Evolutionary conservation across 2,329 filamentous ascomycete genomes (phyloP), one percentile per base, ranked within the genome.

Genomic region (Pyricularia pennisetigena): DNA sequence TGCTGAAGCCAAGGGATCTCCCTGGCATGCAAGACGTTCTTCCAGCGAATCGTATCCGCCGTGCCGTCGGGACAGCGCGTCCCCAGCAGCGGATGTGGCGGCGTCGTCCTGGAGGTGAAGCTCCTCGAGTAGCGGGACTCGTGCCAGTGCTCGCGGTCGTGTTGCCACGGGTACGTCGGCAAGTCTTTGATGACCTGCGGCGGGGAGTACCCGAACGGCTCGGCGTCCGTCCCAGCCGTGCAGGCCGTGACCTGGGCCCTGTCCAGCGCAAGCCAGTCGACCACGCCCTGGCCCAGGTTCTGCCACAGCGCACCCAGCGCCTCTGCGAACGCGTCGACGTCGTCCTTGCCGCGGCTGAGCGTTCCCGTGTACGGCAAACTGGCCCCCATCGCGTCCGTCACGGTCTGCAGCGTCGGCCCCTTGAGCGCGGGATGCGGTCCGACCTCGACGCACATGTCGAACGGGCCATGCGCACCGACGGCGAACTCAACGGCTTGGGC

Each of bases 371-470:
- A 67, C 4, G 66, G 66, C 14, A 63, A 14, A 3, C 29, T 30
- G 7, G 26, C n/a, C 16, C 30, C n/a, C 6, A 12, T 20, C 23
- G 75, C 79, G 54, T 82, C 79, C 14, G 72, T 30, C 1, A 78
- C 76, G 2, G 29, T 63, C 28, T 61, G 54, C 12, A 16, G n/a
- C 7, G 57, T 28, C 0, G 79, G 78, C 0, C 76, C 77, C 20
- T 74, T 72, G 16, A 83, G 73, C 4, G 75, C 74, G 1, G 76
- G 71, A 4, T 75, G 72, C 4, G 81, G 81, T 16, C 81, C 78
- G 32, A 83, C 69, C 69, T 83, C 81, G 10, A 83, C 62, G 41
- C 82, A 72, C 2, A 80, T 63, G 14, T 78, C 73, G 0, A 80
- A 79, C 4, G 71, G 70, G 30, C 30, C 30, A 16, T 76, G 68